phyloP scores from a whole-genome alignment of 129 eudicot species.

The Saposhnikovia divaricata region DNA sequence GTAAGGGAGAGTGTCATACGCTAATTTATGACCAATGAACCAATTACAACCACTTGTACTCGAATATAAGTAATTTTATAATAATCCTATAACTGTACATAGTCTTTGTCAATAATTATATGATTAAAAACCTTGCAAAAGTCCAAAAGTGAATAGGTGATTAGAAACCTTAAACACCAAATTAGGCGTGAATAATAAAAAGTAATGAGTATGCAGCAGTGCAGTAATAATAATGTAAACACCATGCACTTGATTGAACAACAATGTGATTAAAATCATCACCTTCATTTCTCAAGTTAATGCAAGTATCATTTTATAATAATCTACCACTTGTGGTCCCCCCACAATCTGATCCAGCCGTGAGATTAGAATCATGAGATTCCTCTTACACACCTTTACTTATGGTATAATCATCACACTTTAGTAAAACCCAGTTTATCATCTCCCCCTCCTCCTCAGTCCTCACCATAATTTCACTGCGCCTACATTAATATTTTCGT shows the following conservation, averaged over 20 bases:
- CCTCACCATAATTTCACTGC: not conserved
- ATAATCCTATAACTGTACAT: not conserved
- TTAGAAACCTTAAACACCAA: not conserved
- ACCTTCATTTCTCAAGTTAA: slow-evolving; percentile 15
- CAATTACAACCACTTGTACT: no score
- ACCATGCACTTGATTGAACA: slow-evolving; percentile 20
- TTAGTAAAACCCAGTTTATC: not conserved
- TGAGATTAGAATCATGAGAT: slow-evolving; percentile 36
- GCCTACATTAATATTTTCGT: no score
- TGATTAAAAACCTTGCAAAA: not conserved
- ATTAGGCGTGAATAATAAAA: not conserved
- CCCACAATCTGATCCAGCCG: slow-evolving; percentile 32
- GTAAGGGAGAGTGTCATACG: no score
- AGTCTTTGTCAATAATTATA: not conserved
- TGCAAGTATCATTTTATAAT: not conserved
- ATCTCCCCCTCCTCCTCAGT: not conserved
- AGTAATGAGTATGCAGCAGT: not conserved
- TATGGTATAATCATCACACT: slow-evolving; percentile 13
- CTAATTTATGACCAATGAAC: no score
- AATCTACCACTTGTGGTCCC: slow-evolving; percentile 18
- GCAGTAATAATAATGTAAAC: not conserved
- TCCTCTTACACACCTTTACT: slow-evolving; percentile 14
- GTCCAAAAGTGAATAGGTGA: not conserved
- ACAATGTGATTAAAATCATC: slow-evolving; percentile 18
- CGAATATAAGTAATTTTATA: no score